Base-by-base conservation (phyloP, 2,329 filamentous ascomycete genomes). In the Hypoxylon sp. region DNA sequence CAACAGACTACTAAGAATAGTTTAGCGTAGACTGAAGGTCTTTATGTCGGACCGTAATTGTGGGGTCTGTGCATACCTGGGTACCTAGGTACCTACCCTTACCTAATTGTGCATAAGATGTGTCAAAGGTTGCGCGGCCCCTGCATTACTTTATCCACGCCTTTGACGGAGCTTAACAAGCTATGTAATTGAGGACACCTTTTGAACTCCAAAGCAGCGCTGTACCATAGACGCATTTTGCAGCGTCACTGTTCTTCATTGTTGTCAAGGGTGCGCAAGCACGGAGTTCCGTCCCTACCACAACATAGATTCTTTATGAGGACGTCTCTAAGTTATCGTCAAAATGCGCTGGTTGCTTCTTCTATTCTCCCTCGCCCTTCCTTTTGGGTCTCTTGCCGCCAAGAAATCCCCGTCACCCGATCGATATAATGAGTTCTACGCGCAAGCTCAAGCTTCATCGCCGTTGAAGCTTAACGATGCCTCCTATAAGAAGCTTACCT, bases 401-500 rank as follows among this genome's bases (percentile, higher is more conserved):
- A 90, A 92, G 79, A 83, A 89, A 53, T 77, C 85, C 11, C 72
- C 80, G 57, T 75, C 80, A 44, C 82, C 78, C 68, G 88, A 93
- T 79, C 89, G 88, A 76, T 97, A 95, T 83, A 79, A 87, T 70
- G 86, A 88, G 65, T 95, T 90, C 82, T 89, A 91, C 78, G 78
- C 87, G 71, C 90, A 94, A 79, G 85, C 91, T 65, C 85, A 90
- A 64, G 84, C 85, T 47, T 87, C 87, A 3, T 81, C 87, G 26
- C 91, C 94, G 4, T 76, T 97, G 78, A 93, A 93, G 83, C 89
- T 99, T 73, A 87, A 91, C 80, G 94, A 97, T 80, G 81, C 83
- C 24, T 84, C 86, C 52, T 99, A 96, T 85, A 86, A 88, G 73
- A 87, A 92, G 72, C 83, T 98, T 73, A 97, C 93, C 2, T 83